phyloP scores from a whole-genome alignment of 805 yeast genomes.

The Hanseniaspora clermontiae region DNA sequence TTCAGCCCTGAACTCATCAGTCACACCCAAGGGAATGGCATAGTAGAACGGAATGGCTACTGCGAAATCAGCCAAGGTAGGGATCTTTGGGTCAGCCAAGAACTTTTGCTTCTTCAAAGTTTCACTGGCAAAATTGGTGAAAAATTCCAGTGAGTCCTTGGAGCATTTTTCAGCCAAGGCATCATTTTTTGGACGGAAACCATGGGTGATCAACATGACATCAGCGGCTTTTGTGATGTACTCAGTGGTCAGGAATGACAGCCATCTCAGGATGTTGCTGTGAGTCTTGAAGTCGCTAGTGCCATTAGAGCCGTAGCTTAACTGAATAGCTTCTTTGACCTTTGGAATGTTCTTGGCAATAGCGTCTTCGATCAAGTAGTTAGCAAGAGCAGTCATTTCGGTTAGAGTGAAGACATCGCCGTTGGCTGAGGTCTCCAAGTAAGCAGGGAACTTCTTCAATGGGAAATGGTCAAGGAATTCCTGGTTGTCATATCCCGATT shows the following conservation, averaged over 20 bases:
- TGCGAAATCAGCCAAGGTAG: conserved; percentile 1
- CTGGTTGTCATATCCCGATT: not conserved
- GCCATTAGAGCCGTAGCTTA: not conserved
- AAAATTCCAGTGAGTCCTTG: not conserved
- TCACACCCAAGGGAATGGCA: not conserved
- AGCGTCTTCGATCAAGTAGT: not conserved
- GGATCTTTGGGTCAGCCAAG: not conserved
- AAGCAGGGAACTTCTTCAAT: not conserved
- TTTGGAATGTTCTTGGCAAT: not conserved
- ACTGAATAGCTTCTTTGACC: not conserved
- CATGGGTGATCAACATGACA: not conserved
- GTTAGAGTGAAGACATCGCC: not conserved
- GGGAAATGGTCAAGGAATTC: conserved; percentile 1
- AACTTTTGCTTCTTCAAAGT: not conserved
- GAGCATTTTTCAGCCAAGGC: not conserved
- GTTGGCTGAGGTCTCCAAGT: not conserved
- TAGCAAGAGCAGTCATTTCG: not conserved
- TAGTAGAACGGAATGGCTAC: not conserved
- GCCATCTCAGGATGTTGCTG: not conserved
- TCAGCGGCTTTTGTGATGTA: not conserved
- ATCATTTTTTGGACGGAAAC: too few relatives aligned
- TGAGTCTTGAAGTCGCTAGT: not conserved
- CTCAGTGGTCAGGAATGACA: not conserved
- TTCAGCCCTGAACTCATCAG: not conserved
- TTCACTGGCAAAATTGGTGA: not conserved